These are phyloP conservation scores for Kwoniella pini DNA, from an alignment of 768 basidiomycete genomes.

Conservation along the genomic window DNA sequence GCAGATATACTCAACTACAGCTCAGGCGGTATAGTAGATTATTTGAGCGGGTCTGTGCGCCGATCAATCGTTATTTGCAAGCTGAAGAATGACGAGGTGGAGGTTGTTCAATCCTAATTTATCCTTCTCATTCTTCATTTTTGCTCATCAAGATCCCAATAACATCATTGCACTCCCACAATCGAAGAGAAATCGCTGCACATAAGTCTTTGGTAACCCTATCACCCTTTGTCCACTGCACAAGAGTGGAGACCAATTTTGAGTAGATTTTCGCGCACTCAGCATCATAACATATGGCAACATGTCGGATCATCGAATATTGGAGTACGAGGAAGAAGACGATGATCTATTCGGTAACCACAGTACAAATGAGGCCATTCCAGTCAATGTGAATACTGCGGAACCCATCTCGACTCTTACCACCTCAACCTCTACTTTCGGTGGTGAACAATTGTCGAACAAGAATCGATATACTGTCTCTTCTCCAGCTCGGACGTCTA, in stretches of 20 bases:
- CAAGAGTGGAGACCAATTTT: too few relatives aligned
- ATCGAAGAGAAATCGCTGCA: too few relatives aligned
- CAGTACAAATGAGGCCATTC: background rate
- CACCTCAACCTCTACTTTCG: background rate
- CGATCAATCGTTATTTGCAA: background rate
- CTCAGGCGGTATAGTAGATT: background rate
- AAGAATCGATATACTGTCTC: background rate
- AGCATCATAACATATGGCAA: background rate
- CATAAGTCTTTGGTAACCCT: too few relatives aligned
- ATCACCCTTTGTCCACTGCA: too few relatives aligned
- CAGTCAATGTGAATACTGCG: background rate
- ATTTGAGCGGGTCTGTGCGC: background rate
- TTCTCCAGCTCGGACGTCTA: background rate
- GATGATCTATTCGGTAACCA: conserved; percentile 33
- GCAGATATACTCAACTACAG: too few relatives aligned
- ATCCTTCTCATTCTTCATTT: background rate
- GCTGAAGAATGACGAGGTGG: background rate
- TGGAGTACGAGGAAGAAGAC: conserved; percentile 42
- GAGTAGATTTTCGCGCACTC: too few relatives aligned
- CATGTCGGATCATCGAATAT: background rate
- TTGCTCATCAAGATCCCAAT: background rate
- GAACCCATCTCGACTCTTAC: conserved; percentile 6
- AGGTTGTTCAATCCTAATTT: background rate
- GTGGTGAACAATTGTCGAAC: background rate
- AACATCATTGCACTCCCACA: background rate